Evolutionary conservation across 306 rosid genomes (phyloP), one percentile per base, ranked within the genome.

Genomic region (Cajanus cajan): DNA sequence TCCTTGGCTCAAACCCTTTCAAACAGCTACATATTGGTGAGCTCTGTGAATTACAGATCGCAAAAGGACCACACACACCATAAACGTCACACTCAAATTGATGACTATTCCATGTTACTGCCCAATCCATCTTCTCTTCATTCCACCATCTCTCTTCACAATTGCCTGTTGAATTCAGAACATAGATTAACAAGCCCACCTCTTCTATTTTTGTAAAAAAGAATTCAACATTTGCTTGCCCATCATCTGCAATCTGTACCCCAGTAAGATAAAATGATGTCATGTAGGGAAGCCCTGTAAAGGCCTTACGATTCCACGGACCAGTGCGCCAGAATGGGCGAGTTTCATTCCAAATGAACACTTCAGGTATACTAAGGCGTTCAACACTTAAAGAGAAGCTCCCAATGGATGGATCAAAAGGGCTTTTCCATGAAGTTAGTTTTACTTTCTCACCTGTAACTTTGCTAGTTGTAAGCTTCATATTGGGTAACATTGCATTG

Each of bases 21-120:
- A 84, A 73, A 66, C 90, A 90, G 8, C 67, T 66, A 28, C 92
- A 90, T 21, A 25, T 6, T 2, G 89, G 80, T 13, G 63, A 18
- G 0, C 1, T 36, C 7, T 31, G 9, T 0, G 66, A 6, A 41
- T 50, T 33, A 73, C 90, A 87, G 0, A 1, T 48, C 18, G 84
- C 34, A 74, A 68, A 73, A 3, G 52, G 15, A 4, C 79, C 59
- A 61, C 79, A 58, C 0, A 41, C 4, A 2, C 70, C 70, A 28
- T 74, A 74, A 15, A 74, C 6, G 25, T 59, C 79, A 61, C 79
- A 75, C 0, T 44, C 62, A 1, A 34, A 76, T 55, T 13, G 67
- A 22, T 7, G 67, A 15, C 44, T 5, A 6, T 33, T n/a, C 69
- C 74, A 48, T 1, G 2, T 1, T 1, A 16, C 0, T 10, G 1